These are phyloP conservation scores for Yamadazyma epiphylla DNA, from an alignment of 1,139 yeast genomes.

Conservation along the genomic window DNA sequence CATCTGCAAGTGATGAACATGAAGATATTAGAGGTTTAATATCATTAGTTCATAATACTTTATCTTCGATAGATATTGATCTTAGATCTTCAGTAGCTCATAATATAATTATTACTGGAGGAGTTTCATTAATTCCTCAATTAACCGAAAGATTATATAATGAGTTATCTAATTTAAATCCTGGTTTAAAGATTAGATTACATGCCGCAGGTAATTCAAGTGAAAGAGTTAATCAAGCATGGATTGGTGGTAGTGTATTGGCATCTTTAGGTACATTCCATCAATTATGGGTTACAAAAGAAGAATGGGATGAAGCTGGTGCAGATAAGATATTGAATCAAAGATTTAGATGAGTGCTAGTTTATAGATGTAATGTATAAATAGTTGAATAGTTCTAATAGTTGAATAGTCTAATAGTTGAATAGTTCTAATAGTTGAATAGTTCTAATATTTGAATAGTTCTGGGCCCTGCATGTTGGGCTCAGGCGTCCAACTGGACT, in stretches of 20 bases:
- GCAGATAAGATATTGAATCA: conserved; percentile 71
- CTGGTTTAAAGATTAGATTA: conserved; percentile 88
- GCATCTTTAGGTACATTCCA: conserved; percentile 95
- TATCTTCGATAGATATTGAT: conserved; percentile 79
- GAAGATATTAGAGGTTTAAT: conserved; percentile 51
- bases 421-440: no score
- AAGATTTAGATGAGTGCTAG: conserved; percentile 53
- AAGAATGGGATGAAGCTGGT: conserved; percentile 91
- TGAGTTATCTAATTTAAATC: conserved; percentile 71
- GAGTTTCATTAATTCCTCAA: conserved; percentile 83
- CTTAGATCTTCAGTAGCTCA: conserved; percentile 87
- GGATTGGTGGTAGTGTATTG: conserved; percentile 95
- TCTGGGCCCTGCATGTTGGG: no score
- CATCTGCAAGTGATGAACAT: conserved; percentile 5
- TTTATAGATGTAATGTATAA: no score
- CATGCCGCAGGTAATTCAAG: conserved; percentile 82
- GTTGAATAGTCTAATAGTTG: no score
- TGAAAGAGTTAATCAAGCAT: conserved; percentile 82
- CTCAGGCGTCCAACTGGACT: no score
- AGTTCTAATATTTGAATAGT: no score
- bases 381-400: not conserved
- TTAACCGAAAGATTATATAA: conserved; percentile 74
- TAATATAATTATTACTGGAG: conserved; percentile 89
- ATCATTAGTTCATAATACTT: conserved; percentile 64
- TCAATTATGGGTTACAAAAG: conserved; percentile 92